phyloP scores from a whole-genome alignment of 1,284 basidiomycete species.

The Serendipita sp. region DNA sequence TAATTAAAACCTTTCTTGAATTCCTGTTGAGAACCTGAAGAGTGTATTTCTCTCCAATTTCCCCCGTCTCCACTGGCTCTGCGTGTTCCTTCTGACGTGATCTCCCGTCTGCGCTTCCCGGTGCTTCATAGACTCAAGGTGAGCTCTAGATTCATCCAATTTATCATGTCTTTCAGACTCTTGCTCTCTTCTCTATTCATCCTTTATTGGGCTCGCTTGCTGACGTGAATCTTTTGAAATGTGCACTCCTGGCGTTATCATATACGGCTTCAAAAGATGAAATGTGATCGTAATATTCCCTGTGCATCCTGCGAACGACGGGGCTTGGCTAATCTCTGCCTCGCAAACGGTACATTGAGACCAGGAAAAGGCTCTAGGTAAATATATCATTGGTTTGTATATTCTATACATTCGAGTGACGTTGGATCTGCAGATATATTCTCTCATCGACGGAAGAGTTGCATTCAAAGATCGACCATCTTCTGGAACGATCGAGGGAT shows the following conservation, averaged over 20 bases:
- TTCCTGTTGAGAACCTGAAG: not conserved
- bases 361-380: constrained; percentile 2
- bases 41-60: not conserved
- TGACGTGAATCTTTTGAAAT: no score
- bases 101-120: not conserved
- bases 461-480: not conserved
- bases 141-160: not conserved
- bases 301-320: not conserved
- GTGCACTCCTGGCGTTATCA: no score
- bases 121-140: not conserved
- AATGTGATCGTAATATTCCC: constrained; percentile 1
- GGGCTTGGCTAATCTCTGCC: not conserved
- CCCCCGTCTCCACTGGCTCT: not conserved
- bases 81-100: not conserved
- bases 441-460: constrained; percentile 1
- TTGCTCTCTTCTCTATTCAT: not conserved
- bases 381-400: not conserved
- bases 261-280: not conserved
- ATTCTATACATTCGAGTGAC: not conserved
- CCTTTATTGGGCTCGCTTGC: not conserved
- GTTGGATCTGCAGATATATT: not conserved
- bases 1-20: not conserved
- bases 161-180: not conserved
- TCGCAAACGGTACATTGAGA: not conserved
- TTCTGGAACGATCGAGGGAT: not conserved